Evolutionary conservation across 345 rosid species (phyloP), one percentile per base, ranked within the genome.

Genomic region (Clausena lansium): DNA sequence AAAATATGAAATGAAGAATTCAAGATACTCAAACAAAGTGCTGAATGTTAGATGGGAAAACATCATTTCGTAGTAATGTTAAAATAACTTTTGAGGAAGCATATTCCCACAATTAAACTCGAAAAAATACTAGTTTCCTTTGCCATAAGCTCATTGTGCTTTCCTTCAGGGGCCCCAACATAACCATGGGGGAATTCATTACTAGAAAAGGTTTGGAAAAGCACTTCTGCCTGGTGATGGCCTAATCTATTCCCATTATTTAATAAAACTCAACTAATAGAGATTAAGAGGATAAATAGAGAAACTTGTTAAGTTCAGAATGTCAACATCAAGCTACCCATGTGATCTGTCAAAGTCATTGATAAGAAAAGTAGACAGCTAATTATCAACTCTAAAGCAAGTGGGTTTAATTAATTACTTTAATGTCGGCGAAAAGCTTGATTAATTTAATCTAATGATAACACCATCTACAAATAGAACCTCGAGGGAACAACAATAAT

Each of bases 371-470:
- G 66, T 25, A 30, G 19, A 75, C 83, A 71, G 64, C 11, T 83
- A 35, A 67, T 28, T 72, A 57, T 66, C 45, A 66, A 45, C 50
- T 19, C 13, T 15, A 74, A 61, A 41, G 71, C 82, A 77, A 78
- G 87, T 80, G 85, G 87, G 74, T 27, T 2, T 45, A 45, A 4
- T 70, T 70, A 55, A 20, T 54, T 70, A 62, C 78, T 83, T 76
- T 83, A 76, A 52, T 61, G 85, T 73, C 82, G 80, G 84, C 62
- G 24, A 15, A 61, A 77, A 80, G 19, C 47, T 67, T 71, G 41
- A 20, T 59, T 65, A 55, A 72, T 61, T 65, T 33, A 30, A 70
- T 75, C 58, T n/a, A 24, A 25, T 74, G n/a, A 17, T 30, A 59
- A 41, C 52, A 30, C 47, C 28, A 57, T 27, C 68, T 20, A 41